A percentile compares a stretch with the other conserved stretches of the same genome.
phyloP scores from a whole-genome alignment of 2,329 filamentous ascomycete species.

The Ophiosphaerella korrae region DNA sequence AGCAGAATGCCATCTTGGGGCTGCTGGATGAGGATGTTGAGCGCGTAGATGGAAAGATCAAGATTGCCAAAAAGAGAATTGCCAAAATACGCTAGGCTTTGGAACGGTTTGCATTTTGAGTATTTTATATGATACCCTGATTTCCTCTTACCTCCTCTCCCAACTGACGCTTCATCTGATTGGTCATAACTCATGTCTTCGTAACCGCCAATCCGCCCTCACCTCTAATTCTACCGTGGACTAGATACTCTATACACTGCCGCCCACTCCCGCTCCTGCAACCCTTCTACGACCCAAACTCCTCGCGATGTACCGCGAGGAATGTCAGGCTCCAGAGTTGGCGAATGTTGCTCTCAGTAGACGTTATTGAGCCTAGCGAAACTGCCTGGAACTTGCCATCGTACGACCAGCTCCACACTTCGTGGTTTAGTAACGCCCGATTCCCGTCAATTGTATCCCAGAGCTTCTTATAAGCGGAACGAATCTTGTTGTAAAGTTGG shows the following conservation, averaged over 20 bases:
- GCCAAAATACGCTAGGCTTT: conserved; percentile 60
- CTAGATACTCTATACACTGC: no score
- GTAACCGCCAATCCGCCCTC: no score
- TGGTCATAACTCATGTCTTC: no score
- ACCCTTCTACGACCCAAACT: conserved; percentile 7
- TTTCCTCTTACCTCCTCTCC: background rate
- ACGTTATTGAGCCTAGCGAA: conserved; percentile 58
- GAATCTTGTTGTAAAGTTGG: conserved; percentile 52
- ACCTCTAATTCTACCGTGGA: no score
- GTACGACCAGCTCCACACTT: conserved; percentile 69
- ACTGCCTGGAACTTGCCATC: conserved; percentile 54
- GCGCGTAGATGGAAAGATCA: conserved; percentile 69
- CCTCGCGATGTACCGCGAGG: conserved; percentile 57
- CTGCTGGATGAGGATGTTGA: conserved; percentile 70
- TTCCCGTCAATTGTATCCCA: conserved; percentile 68
- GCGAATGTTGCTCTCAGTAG: conserved; percentile 59
- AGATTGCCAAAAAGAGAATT: conserved; percentile 74
- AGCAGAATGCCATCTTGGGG: conserved; percentile 74
- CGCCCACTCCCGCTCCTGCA: no score
- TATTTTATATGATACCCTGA: background rate
- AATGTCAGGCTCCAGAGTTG: conserved; percentile 66
- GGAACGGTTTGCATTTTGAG: background rate
- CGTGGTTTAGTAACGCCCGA: conserved; percentile 55
- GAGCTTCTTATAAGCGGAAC: conserved; percentile 61
- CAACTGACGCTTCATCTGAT: no score